Evolutionary conservation across 1,139 yeast genomes (phyloP).

Genomic region (Zhuliangozyma parablackwelliae): DNA sequence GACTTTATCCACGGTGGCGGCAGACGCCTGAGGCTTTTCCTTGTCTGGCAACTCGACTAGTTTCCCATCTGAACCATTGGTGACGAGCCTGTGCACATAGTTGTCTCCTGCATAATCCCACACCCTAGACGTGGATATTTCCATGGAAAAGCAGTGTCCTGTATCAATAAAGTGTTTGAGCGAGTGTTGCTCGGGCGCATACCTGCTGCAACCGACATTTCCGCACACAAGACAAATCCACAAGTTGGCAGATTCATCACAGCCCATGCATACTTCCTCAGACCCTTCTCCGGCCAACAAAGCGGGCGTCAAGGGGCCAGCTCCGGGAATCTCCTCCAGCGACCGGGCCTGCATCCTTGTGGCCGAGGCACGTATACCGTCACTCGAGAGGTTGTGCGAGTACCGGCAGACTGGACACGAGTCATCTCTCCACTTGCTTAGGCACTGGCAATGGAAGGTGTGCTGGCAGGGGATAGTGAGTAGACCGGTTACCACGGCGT

Average conservation of each 20-base stretch:
- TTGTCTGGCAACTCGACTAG: slow-evolving; percentile 63
- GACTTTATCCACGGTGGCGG: slow-evolving; percentile 25
- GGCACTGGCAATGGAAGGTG: slow-evolving; percentile 86
- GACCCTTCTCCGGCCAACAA: background rate
- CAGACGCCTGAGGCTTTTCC: slow-evolving; percentile 5
- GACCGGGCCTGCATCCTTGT: too few relatives aligned
- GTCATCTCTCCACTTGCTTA: slow-evolving; percentile 87
- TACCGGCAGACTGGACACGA: slow-evolving; percentile 91
- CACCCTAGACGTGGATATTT: slow-evolving; percentile 74
- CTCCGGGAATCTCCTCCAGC: too few relatives aligned
- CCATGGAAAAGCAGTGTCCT: slow-evolving; percentile 92
- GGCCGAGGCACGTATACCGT: slow-evolving; percentile 3
- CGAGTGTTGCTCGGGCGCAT: slow-evolving; percentile 79
- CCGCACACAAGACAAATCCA: slow-evolving; percentile 49
- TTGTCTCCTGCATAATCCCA: slow-evolving; percentile 96
- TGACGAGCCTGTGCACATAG: slow-evolving; percentile 82
- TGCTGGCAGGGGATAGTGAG: slow-evolving; percentile 90
- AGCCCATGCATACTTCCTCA: slow-evolving; percentile 33
- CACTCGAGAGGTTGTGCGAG: slow-evolving; percentile 46
- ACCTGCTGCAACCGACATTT: slow-evolving; percentile 52
- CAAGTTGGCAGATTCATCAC: slow-evolving; percentile 25
- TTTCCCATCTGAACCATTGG: slow-evolving; percentile 83
- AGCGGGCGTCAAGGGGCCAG: too few relatives aligned
- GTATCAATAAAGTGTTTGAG: slow-evolving; percentile 73
- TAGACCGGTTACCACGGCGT: slow-evolving; percentile 73